Evolutionary conservation across 352 stramenopile species (phyloP).

Genomic region (Pythium angustatum): DNA sequence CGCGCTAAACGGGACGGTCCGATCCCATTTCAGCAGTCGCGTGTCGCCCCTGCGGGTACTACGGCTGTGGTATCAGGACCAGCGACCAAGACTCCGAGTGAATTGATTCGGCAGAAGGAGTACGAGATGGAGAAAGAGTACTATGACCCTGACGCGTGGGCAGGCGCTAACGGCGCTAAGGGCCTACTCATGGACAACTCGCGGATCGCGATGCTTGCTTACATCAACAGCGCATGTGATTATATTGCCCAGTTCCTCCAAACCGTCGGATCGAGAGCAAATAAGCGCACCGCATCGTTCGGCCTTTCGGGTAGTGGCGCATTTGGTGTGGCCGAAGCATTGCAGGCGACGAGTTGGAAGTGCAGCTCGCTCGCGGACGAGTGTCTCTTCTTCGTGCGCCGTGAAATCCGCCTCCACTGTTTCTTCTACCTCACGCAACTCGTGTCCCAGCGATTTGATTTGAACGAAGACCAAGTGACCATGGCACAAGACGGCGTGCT

Average conservation of each 20-base stretch:
- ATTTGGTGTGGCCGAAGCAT: slow-evolving; percentile 21
- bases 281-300: slow-evolving; percentile 20
- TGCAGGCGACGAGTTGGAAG: slow-evolving; percentile 65
- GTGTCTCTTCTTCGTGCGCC: slow-evolving; percentile 76
- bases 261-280: slow-evolving; percentile 15
- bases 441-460: slow-evolving; percentile 60
- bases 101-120: slow-evolving; percentile 56
- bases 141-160: slow-evolving; percentile 59
- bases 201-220: slow-evolving; percentile 73
- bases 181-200: slow-evolving; percentile 75
- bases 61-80: neutral
- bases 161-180: slow-evolving; percentile 34
- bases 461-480: slow-evolving; percentile 48
- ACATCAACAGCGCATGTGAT: slow-evolving; percentile 76
- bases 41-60: slow-evolving; percentile 31
- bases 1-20: slow-evolving; percentile 52
- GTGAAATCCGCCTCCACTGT: slow-evolving; percentile 72
- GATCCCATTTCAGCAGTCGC: slow-evolving; percentile 57
- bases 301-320: neutral
- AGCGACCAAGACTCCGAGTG: neutral
- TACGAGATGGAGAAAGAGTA: slow-evolving; percentile 64
- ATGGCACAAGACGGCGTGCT: slow-evolving; percentile 78
- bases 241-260: slow-evolving; percentile 65
- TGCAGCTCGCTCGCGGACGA: slow-evolving; percentile 76
- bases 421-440: slow-evolving; percentile 83